phyloP scores from a whole-genome alignment of 805 yeast species.

The Candida boleticola region DNA sequence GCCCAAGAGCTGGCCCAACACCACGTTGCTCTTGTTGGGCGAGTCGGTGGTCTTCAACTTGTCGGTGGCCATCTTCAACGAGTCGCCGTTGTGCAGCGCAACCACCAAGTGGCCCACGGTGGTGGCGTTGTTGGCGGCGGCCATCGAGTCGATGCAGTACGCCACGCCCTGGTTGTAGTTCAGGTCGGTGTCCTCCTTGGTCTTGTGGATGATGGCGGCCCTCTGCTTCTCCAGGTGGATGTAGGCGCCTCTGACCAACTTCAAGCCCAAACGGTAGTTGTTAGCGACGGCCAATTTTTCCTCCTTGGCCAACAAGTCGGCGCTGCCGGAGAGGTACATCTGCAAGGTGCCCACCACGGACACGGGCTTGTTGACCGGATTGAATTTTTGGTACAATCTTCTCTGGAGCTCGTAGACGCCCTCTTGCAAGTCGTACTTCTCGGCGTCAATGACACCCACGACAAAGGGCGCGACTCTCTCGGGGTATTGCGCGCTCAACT shows the following conservation, averaged over 20 bases:
- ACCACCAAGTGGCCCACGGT: constrained; percentile 77
- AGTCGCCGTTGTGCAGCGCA: constrained; percentile 83
- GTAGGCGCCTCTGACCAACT: constrained; percentile 94
- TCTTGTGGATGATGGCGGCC: constrained; percentile 60
- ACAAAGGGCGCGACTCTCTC: constrained; percentile 69
- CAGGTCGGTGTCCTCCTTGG: constrained; percentile 77
- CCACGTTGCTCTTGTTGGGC: constrained; percentile 54
- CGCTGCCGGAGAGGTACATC: constrained; percentile 78
- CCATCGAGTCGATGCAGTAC: constrained; percentile 57
- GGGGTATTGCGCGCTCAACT: constrained; percentile 52
- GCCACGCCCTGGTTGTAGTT: constrained; percentile 72
- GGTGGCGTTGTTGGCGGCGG: constrained; percentile 36
- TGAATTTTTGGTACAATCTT: constrained; percentile 69
- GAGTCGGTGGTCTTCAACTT: constrained; percentile 29
- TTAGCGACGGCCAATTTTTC: constrained; percentile 58
- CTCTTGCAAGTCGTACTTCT: constrained; percentile 79
- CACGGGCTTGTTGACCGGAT: constrained; percentile 54
- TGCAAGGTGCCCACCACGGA: constrained; percentile 90
- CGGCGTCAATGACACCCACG: constrained; percentile 86
- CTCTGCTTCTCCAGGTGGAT: constrained; percentile 84
- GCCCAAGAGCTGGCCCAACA: constrained; percentile 87
- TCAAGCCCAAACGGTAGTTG: constrained; percentile 75
- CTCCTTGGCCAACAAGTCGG: constrained; percentile 60
- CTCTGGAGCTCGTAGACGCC: constrained; percentile 93
- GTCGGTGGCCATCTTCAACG: constrained; percentile 71